Percentiles rank a stretch among this genome's conserved stretches.
Conservation (phyloP, 495 filamentous ascomycete genomes). For the Hypomontagnella submonticulosa region DNA sequence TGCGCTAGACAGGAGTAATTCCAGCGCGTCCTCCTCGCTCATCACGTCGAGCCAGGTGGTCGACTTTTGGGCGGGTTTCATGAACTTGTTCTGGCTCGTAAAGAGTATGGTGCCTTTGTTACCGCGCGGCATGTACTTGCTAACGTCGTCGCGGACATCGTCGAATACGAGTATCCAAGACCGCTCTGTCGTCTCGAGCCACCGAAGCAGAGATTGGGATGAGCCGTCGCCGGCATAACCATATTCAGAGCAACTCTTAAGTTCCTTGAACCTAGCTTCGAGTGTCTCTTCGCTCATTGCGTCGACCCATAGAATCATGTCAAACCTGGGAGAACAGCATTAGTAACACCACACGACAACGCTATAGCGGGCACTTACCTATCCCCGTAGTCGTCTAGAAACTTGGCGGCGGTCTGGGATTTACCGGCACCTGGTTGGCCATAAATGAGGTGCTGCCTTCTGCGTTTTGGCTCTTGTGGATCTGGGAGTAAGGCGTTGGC, state of each 20-base stretch:
- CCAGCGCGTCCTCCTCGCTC: neutral
- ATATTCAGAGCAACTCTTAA: conserved; percentile 1
- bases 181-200: conserved; percentile 4
- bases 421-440: conserved; percentile 6
- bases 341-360: neutral
- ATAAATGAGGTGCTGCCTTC: neutral
- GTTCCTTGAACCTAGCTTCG: conserved; percentile 5
- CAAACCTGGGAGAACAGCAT: neutral
- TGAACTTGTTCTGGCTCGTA: conserved; percentile 7
- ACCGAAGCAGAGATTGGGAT: neutral
- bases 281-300: conserved; percentile 9
- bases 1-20: neutral
- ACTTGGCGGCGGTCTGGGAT: neutral
- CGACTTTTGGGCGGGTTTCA: neutral
- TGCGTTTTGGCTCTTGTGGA: neutral
- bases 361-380: neutral
- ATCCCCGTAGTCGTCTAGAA: neutral
- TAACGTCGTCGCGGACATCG: conserved; percentile 7
- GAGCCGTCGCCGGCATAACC: conserved; percentile 6
- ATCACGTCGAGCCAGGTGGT: neutral
- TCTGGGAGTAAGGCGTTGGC: conserved; percentile 3
- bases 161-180: conserved; percentile 11
- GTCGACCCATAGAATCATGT: conserved; percentile 12
- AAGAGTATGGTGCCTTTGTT: conserved; percentile 4
- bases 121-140: neutral